Conservation (phyloP, 169 alveolate species). For the Plasmodium chabaudi region DNA sequence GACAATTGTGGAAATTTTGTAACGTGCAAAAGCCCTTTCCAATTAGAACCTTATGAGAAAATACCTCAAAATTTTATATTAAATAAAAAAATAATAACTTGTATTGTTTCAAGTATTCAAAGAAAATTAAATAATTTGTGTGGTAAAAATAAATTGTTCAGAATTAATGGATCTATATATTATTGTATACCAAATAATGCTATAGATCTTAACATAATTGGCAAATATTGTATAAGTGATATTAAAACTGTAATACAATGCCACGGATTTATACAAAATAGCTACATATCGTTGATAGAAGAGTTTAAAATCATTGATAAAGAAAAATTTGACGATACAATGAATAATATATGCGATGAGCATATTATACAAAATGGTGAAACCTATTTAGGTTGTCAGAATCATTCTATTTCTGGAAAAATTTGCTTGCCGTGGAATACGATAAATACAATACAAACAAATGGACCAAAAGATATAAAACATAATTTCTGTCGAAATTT, state of each 20-base stretch:
- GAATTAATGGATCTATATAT: neutral
- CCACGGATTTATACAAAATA: slow-evolving; percentile 18
- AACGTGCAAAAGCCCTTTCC: neutral
- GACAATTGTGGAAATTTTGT: slow-evolving; percentile 43
- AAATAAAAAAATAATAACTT: slow-evolving; percentile 16
- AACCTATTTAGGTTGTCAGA: slow-evolving; percentile 38
- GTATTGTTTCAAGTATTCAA: slow-evolving; percentile 45
- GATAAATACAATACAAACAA: slow-evolving; percentile 5
- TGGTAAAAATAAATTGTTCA: slow-evolving; percentile 52
- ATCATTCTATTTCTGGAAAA: slow-evolving; percentile 22
- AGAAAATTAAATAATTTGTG: slow-evolving; percentile 32
- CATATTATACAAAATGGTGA: slow-evolving; percentile 16
- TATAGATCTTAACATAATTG: slow-evolving; percentile 7
- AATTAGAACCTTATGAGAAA: neutral
- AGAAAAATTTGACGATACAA: neutral
- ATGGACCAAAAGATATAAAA: neutral
- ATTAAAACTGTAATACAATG: neutral
- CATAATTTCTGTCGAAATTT: slow-evolving; percentile 73
- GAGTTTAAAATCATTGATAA: slow-evolving; percentile 8
- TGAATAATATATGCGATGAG: slow-evolving; percentile 28
- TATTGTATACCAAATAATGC: slow-evolving; percentile 71
- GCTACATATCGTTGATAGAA: neutral
- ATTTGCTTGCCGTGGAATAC: slow-evolving; percentile 49
- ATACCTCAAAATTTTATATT: slow-evolving; percentile 8
- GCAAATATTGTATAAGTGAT: slow-evolving; percentile 12